These are phyloP conservation scores for Phytophthora megakarya DNA, from an alignment of 352 stramenopile genomes.

Conservation along the genomic window DNA sequence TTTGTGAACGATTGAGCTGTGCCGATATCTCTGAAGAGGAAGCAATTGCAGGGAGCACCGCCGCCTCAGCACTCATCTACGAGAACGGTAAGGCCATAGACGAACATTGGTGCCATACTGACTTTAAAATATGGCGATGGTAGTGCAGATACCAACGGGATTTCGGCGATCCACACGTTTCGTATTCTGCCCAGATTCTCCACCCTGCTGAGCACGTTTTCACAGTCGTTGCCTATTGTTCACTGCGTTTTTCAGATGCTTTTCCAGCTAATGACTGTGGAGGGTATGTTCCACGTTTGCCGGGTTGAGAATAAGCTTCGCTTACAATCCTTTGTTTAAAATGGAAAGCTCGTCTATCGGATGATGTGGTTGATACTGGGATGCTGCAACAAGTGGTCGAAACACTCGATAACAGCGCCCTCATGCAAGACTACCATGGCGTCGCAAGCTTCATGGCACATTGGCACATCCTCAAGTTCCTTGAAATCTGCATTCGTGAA, in stretches of 20 bases:
- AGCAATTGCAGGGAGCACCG: constrained; percentile 31
- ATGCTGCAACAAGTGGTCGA: constrained; percentile 45
- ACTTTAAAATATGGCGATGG: neutral
- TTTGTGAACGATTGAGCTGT: constrained; percentile 33
- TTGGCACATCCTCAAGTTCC: constrained; percentile 63
- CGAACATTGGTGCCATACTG: neutral
- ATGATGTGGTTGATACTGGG: constrained; percentile 34
- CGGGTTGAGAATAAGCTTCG: neutral
- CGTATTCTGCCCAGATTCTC: constrained; percentile 32
- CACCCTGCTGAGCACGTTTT: constrained; percentile 30
- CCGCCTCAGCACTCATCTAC: constrained; percentile 44
- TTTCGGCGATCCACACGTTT: constrained; percentile 34
- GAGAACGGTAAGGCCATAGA: constrained; percentile 43
- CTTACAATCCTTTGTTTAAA: neutral
- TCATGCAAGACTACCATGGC: constrained; percentile 30
- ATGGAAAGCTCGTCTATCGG: constrained; percentile 20
- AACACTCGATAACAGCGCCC: constrained; percentile 34
- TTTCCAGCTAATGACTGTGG: constrained; percentile 51
- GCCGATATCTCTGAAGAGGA: constrained; percentile 25
- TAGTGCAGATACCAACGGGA: constrained; percentile 30
- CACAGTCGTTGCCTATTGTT: constrained; percentile 23
- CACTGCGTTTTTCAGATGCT: constrained; percentile 41
- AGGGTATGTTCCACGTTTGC: constrained; percentile 35
- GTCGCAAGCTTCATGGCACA: constrained; percentile 34
- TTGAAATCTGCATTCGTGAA: constrained; percentile 47